phyloP scores from a whole-genome alignment of 768 basidiomycete genomes.

The Serendipita sp. region DNA sequence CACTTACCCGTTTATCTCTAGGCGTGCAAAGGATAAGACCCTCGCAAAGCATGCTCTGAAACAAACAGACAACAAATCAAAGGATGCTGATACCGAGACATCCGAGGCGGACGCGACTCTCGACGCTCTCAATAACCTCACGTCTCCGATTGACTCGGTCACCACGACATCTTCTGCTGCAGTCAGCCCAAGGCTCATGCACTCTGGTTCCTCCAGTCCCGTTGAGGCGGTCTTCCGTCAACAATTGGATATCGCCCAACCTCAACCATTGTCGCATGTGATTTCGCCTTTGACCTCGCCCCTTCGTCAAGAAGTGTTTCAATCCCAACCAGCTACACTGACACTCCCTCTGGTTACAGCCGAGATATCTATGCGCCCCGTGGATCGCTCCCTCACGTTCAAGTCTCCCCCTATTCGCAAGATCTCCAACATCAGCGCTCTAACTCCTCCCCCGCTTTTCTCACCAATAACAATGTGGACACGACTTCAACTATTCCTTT shows the following conservation, averaged over 20 bases:
- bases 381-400: neutral
- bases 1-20: constrained; percentile 16
- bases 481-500: constrained; percentile 1
- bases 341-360: neutral
- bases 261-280: neutral
- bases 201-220: neutral
- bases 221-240: neutral
- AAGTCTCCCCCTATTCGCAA: neutral
- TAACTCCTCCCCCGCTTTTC: neutral
- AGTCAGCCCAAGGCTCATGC: neutral
- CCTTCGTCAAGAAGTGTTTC: neutral
- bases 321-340: neutral
- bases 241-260: neutral
- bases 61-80: neutral
- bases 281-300: neutral
- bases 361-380: constrained; percentile 1
- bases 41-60: constrained; percentile 30
- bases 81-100: neutral
- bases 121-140: neutral
- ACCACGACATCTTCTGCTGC: neutral
- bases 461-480: neutral
- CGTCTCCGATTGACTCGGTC: neutral
- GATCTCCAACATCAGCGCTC: constrained; percentile 3
- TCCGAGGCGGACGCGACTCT: neutral
- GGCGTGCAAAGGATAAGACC: constrained; percentile 74